A percentile compares a stretch with the other conserved stretches of the same genome.
These are phyloP conservation scores for Aspergillus unguis DNA, from an alignment of 2,329 filamentous ascomycete genomes.

Conservation along the genomic window DNA sequence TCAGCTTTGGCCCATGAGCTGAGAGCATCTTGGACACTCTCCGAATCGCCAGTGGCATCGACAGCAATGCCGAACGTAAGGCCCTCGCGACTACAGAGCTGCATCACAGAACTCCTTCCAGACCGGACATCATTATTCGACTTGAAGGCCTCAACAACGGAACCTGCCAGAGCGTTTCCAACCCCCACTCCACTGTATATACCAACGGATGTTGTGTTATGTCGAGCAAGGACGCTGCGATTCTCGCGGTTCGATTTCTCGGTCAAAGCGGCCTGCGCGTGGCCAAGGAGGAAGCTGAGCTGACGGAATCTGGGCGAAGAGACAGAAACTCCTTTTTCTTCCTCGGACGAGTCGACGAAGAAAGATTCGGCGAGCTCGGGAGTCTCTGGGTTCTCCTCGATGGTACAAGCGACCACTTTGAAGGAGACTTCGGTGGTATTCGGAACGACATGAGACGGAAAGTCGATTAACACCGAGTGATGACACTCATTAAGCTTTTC, in stretches of 20 bases:
- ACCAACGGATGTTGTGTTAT: conserved; percentile 3
- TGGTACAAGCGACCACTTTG: conserved; percentile 2
- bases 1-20: not conserved
- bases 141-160: not conserved
- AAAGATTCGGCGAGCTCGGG: not conserved
- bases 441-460: not conserved
- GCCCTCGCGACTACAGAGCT: not conserved
- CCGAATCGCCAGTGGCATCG: not conserved
- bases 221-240: not conserved
- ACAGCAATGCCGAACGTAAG: conserved; percentile 4
- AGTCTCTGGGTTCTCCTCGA: not conserved
- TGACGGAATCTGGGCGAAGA: not conserved
- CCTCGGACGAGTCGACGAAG: not conserved
- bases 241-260: not conserved
- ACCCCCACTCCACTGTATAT: conserved; percentile 1
- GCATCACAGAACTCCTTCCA: not conserved
- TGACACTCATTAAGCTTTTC: conserved; percentile 2
- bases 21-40: not conserved
- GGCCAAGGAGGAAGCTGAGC: conserved; percentile 1
- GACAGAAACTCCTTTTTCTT: not conserved
- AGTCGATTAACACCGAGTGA: conserved; percentile 6
- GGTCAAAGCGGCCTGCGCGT: not conserved
- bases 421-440: not conserved
- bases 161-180: not conserved
- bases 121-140: not conserved